phyloP scores from a whole-genome alignment of 1,284 basidiomycete genomes.

The Leccinum griseonigrum region DNA sequence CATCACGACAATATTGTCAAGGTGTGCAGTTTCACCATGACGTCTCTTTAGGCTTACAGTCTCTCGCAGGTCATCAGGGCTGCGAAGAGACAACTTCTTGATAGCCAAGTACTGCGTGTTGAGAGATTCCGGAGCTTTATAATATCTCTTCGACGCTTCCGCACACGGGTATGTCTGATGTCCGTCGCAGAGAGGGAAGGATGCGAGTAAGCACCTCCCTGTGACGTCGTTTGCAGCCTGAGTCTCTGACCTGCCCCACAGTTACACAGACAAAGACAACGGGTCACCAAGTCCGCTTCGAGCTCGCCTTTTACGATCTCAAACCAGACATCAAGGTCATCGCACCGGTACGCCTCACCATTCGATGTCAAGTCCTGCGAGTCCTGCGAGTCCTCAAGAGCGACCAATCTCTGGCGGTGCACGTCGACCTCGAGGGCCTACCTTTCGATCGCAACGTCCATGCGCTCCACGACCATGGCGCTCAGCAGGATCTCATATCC shows the following conservation, averaged over 20 bases:
- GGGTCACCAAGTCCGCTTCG: neutral
- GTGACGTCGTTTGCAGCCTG: no score
- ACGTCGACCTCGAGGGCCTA: no score
- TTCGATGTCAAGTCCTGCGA: no score
- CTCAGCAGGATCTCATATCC: no score
- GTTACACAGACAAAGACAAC: no score
- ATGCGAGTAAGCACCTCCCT: no score
- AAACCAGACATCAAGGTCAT: neutral
- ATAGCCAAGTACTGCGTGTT: constrained; percentile 51
- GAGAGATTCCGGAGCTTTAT: constrained; percentile 73
- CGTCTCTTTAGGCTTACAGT: neutral
- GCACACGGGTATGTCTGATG: constrained; percentile 77
- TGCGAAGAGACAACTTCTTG: constrained; percentile 66
- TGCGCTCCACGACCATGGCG: no score
- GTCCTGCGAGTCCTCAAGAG: no score
- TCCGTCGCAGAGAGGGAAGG: constrained; percentile 27
- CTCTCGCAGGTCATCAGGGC: constrained; percentile 55
- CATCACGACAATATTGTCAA: constrained; percentile 74
- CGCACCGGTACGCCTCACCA: neutral
- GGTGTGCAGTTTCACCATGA: constrained; percentile 36
- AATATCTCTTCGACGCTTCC: constrained; percentile 82
- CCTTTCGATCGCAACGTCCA: no score
- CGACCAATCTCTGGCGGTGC: no score
- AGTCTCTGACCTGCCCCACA: no score
- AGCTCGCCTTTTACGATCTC: neutral